Percentiles rank a stretch among this genome's conserved stretches.
Evolutionary conservation across 805 yeast genomes (phyloP).

Genomic region (Candida verbasci): DNA sequence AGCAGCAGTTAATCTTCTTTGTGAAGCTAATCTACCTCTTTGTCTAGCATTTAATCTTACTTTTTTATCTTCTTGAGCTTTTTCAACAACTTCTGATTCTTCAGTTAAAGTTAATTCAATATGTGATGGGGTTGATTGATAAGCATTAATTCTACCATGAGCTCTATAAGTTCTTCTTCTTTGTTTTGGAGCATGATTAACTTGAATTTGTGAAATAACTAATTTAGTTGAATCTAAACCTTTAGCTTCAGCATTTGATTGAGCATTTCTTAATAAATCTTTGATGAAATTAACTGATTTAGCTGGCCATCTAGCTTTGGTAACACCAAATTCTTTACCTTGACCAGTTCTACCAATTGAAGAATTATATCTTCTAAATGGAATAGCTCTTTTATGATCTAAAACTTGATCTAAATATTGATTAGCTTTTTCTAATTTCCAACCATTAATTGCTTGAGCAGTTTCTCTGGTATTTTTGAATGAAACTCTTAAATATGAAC

Average conservation of each 20-base stretch:
- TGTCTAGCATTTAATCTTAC: conserved; percentile 86
- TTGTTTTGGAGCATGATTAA: conserved; percentile 99
- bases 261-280: conserved; percentile 95
- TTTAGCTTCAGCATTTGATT: conserved; percentile 98
- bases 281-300: conserved; percentile 95
- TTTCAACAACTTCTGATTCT: conserved; percentile 88
- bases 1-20: conserved; percentile 77
- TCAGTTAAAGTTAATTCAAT: conserved; percentile 96
- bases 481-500: conserved; percentile 98
- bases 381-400: conserved; percentile 99
- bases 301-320: conserved; percentile 99
- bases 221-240: conserved; percentile 95
- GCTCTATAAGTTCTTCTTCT: conserved; percentile 99
- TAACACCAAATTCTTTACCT: conserved; percentile 99
- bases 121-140: conserved; percentile 98
- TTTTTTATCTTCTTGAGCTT: conserved; percentile 68
- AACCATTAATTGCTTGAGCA: conserved; percentile 96
- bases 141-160: conserved; percentile 99
- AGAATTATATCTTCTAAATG: conserved; percentile 96
- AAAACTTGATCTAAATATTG: conserved; percentile 92
- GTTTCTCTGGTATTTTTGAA: conserved; percentile 99
- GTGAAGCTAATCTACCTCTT: conserved; percentile 85
- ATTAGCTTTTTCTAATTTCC: conserved; percentile 96
- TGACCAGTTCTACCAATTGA: conserved; percentile 99
- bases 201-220: conserved; percentile 97